These are phyloP conservation scores for Piper betle DNA, from an alignment of 164 flowering plant genomes.

Conservation along the genomic window DNA sequence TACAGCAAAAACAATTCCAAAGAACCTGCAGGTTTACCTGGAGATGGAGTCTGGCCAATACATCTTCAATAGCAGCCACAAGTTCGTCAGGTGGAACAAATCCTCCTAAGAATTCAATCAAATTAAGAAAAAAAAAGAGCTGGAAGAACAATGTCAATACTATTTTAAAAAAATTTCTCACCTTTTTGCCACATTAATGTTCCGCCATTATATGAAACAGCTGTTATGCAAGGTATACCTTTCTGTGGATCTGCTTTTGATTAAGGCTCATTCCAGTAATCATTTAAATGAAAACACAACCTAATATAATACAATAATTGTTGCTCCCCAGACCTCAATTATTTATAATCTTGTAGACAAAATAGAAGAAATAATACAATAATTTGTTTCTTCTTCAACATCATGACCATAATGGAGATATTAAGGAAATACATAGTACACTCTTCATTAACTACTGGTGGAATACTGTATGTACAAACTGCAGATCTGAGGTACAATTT, in stretches of 20 bases:
- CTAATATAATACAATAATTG: too few relatives aligned
- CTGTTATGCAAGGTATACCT: conserved; percentile 53
- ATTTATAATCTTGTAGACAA: too few relatives aligned
- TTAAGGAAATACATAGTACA: too few relatives aligned
- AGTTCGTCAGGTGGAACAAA: conserved; percentile 47
- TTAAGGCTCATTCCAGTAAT: background rate
- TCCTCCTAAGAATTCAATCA: conserved; percentile 34
- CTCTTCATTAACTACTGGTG: too few relatives aligned
- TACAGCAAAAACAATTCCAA: background rate
- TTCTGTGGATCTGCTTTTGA: conserved; percentile 57
- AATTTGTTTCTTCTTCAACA: too few relatives aligned
- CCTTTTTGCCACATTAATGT: conserved; percentile 55
- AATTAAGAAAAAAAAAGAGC: conserved; percentile 1
- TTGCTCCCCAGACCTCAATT: too few relatives aligned
- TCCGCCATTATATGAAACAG: conserved; percentile 62
- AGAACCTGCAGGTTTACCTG: conserved; percentile 29
- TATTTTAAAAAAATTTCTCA: conserved; percentile 10
- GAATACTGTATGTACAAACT: too few relatives aligned
- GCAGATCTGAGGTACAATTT: too few relatives aligned
- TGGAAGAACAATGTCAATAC: background rate
- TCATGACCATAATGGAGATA: too few relatives aligned
- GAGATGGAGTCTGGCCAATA: conserved; percentile 58
- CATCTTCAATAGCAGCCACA: conserved; percentile 48
- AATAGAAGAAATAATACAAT: too few relatives aligned
- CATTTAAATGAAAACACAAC: background rate